Percentiles rank a stretch among this genome's conserved stretches.
Evolutionary conservation across 1,284 basidiomycete genomes (phyloP).

Genomic region (Melampsora americana): DNA sequence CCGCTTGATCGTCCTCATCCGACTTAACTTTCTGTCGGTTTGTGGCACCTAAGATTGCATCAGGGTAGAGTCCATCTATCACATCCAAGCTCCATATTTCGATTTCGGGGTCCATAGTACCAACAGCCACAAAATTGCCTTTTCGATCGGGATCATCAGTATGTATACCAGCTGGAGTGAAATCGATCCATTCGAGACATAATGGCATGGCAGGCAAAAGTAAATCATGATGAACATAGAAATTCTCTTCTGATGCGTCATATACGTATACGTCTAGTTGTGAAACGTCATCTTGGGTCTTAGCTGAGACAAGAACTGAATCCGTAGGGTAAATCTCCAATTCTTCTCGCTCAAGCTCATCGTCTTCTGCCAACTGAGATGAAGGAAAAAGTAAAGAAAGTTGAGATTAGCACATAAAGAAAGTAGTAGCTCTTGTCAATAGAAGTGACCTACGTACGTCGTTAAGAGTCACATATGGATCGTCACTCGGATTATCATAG

Average conservation of each 20-base stretch:
- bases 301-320: slow-evolving; percentile 85
- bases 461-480: slow-evolving; percentile 95
- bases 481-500: slow-evolving; percentile 85
- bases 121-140: slow-evolving; percentile 95
- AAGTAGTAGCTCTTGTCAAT: neutral
- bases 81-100: slow-evolving; percentile 97
- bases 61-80: slow-evolving; percentile 90
- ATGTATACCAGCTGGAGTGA: slow-evolving; percentile 64
- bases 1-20: slow-evolving; percentile 26
- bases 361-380: slow-evolving; percentile 62
- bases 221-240: slow-evolving; percentile 96
- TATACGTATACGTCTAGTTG: slow-evolving; percentile 94
- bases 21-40: neutral
- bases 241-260: slow-evolving; percentile 83
- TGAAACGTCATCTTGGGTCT: slow-evolving; percentile 95
- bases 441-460: slow-evolving; percentile 62
- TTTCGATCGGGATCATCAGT: slow-evolving; percentile 48
- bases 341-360: slow-evolving; percentile 80
- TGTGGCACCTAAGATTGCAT: slow-evolving; percentile 71
- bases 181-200: slow-evolving; percentile 98
- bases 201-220: slow-evolving; percentile 97
- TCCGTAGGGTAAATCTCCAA: slow-evolving; percentile 85
- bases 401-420: neutral
- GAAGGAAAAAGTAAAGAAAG: neutral
- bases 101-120: slow-evolving; percentile 94